phyloP scores from a whole-genome alignment of 441 rosid genomes.

The Pelargonium australe region DNA sequence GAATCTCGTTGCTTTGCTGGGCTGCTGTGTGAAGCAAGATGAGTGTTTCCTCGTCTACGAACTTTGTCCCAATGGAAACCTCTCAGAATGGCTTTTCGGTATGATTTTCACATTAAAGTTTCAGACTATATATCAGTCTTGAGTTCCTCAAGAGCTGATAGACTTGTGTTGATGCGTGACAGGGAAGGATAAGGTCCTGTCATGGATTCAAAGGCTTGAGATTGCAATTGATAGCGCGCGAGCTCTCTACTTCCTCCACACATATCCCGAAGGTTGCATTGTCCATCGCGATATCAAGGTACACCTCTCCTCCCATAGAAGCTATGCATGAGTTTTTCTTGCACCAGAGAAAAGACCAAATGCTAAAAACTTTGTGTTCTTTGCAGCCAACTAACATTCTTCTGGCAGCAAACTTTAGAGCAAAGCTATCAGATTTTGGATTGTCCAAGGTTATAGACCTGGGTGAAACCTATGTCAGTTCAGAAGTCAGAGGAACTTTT shows the following conservation, averaged over 20 bases:
- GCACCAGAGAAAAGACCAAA: neutral
- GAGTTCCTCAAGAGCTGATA: conserved; percentile 1
- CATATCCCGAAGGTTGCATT: conserved; percentile 53
- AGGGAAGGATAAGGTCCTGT: conserved; percentile 43
- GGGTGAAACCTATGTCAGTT: conserved; percentile 36
- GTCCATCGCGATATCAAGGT: conserved; percentile 62
- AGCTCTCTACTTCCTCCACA: conserved; percentile 50
- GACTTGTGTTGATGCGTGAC: conserved; percentile 1
- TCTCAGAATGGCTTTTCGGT: conserved; percentile 50
- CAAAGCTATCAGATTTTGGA: conserved; percentile 58
- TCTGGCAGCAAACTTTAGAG: conserved; percentile 43
- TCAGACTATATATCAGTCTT: neutral
- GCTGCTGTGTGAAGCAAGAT: conserved; percentile 36
- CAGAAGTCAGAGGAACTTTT: conserved; percentile 54
- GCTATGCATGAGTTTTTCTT: neutral
- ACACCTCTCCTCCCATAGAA: too few relatives aligned
- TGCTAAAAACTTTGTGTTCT: too few relatives aligned
- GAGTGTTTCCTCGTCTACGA: conserved; percentile 52
- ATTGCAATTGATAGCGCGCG: conserved; percentile 46
- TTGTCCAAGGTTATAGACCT: conserved; percentile 37
- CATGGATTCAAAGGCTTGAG: conserved; percentile 51
- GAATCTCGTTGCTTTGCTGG: conserved; percentile 42
- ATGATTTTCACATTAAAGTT: neutral
- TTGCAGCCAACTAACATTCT: conserved; percentile 51
- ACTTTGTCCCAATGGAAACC: conserved; percentile 46